These are phyloP conservation scores for Aspergillus terreus DNA, from an alignment of 2,329 filamentous ascomycete genomes.

Conservation along the genomic window DNA sequence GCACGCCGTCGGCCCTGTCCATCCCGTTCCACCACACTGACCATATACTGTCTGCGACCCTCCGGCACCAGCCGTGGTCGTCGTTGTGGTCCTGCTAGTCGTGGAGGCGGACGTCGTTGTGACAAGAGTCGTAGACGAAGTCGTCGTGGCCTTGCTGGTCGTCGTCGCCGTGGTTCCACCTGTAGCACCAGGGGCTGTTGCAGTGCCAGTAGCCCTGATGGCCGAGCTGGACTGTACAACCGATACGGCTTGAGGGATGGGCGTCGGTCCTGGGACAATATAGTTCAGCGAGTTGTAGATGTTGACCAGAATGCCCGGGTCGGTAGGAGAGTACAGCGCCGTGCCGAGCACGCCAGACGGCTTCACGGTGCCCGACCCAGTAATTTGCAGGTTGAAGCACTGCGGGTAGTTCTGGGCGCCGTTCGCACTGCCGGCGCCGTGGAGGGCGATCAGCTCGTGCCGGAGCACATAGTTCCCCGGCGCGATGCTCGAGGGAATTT, in stretches of 20 bases:
- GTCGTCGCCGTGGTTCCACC: neutral
- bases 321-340: conserved; percentile 51
- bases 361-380: conserved; percentile 45
- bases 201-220: conserved; percentile 13
- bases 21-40: conserved; percentile 1
- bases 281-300: conserved; percentile 43
- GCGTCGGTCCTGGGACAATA: conserved; percentile 13
- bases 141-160: too few species aligned
- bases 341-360: conserved; percentile 48
- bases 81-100: neutral
- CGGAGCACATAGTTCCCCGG: conserved; percentile 50
- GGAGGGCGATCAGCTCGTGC: conserved; percentile 51
- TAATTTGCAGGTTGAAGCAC: conserved; percentile 57
- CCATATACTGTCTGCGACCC: neutral
- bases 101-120: neutral
- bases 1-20: neutral
- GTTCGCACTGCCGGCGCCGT: conserved; percentile 38
- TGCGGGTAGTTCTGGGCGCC: conserved; percentile 51
- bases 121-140: neutral
- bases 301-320: conserved; percentile 57
- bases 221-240: conserved; percentile 13
- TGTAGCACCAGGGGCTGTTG: neutral
- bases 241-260: conserved; percentile 11
- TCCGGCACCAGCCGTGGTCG: neutral
- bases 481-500: conserved; percentile 41